These are phyloP conservation scores for Arachnopeziza araneosa DNA, from an alignment of 2,329 filamentous ascomycete genomes.

Conservation along the genomic window DNA sequence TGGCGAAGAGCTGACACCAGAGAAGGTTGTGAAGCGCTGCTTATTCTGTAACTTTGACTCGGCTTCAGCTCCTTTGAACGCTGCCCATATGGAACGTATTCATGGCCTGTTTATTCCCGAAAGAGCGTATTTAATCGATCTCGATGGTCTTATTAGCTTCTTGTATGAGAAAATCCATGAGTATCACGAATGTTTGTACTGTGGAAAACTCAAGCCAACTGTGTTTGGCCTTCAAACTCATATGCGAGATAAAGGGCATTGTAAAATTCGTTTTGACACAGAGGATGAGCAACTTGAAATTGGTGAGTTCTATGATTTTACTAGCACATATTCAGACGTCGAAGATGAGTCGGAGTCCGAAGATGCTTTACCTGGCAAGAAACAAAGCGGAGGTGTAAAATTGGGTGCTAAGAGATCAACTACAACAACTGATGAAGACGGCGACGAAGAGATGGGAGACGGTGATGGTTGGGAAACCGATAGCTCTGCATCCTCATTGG, in stretches of 20 bases:
- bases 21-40: conserved; percentile 45
- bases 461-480: conserved; percentile 95
- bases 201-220: conserved; percentile 75
- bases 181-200: conserved; percentile 80
- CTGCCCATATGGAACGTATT: conserved; percentile 83
- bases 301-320: conserved; percentile 96
- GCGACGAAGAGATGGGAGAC: conserved; percentile 49
- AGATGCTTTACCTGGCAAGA: conserved; percentile 44
- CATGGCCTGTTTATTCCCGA: conserved; percentile 98
- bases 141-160: conserved; percentile 74
- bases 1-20: conserved; percentile 40
- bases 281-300: conserved; percentile 91
- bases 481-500: conserved; percentile 79
- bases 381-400: conserved; percentile 57
- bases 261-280: conserved; percentile 87
- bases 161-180: conserved; percentile 76
- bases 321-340: conserved; percentile 86
- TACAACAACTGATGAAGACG: conserved; percentile 47
- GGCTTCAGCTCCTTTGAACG: conserved; percentile 67
- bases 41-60: conserved; percentile 91
- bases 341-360: conserved; percentile 56
- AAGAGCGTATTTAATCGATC: conserved; percentile 72
- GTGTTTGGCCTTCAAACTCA: conserved; percentile 83
- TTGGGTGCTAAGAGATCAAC: conserved; percentile 55
- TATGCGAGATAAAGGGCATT: conserved; percentile 95